Evolutionary conservation across 495 filamentous ascomycete genomes (phyloP), one percentile per base, ranked within the genome.

Genomic region (Annulohypoxylon moriforme): DNA sequence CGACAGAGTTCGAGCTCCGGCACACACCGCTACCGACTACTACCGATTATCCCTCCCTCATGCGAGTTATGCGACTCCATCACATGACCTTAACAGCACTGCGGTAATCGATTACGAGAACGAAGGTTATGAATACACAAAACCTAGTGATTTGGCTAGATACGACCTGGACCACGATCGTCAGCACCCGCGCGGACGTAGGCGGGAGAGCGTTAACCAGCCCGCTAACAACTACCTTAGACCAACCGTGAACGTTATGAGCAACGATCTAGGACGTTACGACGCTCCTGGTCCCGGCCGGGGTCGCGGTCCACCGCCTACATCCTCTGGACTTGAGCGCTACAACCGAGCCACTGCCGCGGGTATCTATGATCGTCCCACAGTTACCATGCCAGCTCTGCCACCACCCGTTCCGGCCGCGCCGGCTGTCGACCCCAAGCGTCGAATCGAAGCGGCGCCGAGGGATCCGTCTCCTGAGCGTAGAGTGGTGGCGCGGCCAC

Each of bases 71-170:
- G 53, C 60, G 13, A 20, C 67, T 5, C 77, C 75, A 42, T 53
- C 64, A 57, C 75, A 25, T 73, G 78, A 55, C 74, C 76, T 66
- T 42, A 70, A 73, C 65, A 69, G 69, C 67, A 73, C 73, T 4
- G 79, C 78, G 0, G 83, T 87, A 36, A 80, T 85, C 11, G 88
- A 90, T 55, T 90, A 90, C 74, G 87, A 89, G 57, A 89, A 90
- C 40, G 84, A 89, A 42, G 88, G 88, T 1, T 93, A 89, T 73
- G 90, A 91, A 52, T 93, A 93, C 68, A 93, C 91, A 4, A 90
- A 87, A 25, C 87, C 89, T 8, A 84, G 87, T 68, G 91, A 93
- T 65, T 81, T 92, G 55, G 90, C 89, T 34, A 85, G 91, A 42
- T 88, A 89, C 49, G 91, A 93, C 65, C 72, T 88, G 60, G 88